These are phyloP conservation scores for Fonsecaea erecta DNA, from an alignment of 2,329 filamentous ascomycete species.

Conservation along the genomic window DNA sequence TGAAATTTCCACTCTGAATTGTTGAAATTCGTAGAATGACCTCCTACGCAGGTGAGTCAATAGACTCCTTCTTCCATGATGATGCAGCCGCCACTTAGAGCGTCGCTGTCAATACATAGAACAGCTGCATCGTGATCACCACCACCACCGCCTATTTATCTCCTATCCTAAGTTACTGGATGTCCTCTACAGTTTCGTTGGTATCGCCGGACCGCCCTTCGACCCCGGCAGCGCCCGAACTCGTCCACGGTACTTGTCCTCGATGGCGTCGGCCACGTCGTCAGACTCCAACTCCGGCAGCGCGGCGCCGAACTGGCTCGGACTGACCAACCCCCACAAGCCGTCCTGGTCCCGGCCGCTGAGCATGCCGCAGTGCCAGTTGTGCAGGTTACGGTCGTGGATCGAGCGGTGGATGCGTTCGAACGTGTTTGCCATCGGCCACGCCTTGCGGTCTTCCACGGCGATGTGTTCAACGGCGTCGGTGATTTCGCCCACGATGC, in stretches of 20 bases:
- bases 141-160: too few species aligned
- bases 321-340: slow-evolving; percentile 8
- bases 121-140: too few species aligned
- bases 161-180: too few species aligned
- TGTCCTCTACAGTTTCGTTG: slow-evolving; percentile 39
- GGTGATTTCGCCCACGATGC: not conserved
- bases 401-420: slow-evolving; percentile 27
- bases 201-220: slow-evolving; percentile 15
- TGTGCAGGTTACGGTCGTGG: slow-evolving; percentile 16
- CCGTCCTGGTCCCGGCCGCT: slow-evolving; percentile 1
- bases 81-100: too few species aligned
- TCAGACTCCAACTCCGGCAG: slow-evolving; percentile 22
- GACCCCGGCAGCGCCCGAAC: slow-evolving; percentile 19
- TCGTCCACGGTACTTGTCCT: slow-evolving; percentile 26
- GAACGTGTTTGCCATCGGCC: slow-evolving; percentile 21
- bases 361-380: slow-evolving; percentile 23
- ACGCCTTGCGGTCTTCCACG: slow-evolving; percentile 19
- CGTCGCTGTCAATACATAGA: too few species aligned
- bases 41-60: too few species aligned
- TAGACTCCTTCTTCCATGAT: too few species aligned
- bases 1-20: too few species aligned
- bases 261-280: slow-evolving; percentile 21
- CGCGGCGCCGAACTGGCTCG: not conserved
- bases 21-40: too few species aligned
- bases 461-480: not conserved